Evolutionary conservation across 192 early-diverging fungal species (phyloP).

Genomic region (Backusella tuberculispora): DNA sequence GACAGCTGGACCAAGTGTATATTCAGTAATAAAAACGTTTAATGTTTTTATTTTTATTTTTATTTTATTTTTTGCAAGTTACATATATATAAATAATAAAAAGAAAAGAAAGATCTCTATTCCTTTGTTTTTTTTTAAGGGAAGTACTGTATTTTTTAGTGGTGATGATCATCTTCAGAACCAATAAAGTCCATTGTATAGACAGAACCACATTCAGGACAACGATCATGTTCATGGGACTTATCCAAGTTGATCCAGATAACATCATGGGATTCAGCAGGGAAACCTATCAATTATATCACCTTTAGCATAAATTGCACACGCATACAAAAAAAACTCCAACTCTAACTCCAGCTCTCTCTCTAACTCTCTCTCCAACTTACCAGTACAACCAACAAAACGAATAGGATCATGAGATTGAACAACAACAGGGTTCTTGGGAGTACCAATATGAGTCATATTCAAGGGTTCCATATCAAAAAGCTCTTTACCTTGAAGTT

Average conservation of each 20-base stretch:
- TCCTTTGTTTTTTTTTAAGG: background rate
- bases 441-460: conserved; percentile 76
- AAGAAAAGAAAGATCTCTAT: conserved; percentile 9
- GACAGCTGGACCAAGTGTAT: background rate
- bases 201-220: conserved; percentile 91
- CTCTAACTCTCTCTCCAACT: conserved; percentile 17
- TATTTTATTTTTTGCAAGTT: conserved; percentile 10
- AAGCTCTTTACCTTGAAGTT: conserved; percentile 85
- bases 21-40: too few species aligned
- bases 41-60: background rate
- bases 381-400: conserved; percentile 94
- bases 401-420: conserved; percentile 77
- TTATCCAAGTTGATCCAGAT: conserved; percentile 89
- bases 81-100: conserved; percentile 28
- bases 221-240: conserved; percentile 82
- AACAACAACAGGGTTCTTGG: conserved; percentile 86
- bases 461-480: conserved; percentile 86
- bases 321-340: conserved; percentile 16
- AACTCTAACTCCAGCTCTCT: background rate
- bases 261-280: conserved; percentile 90
- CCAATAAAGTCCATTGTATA: conserved; percentile 64
- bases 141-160: conserved; percentile 26
- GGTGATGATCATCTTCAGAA: conserved; percentile 41
- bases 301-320: background rate
- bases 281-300: conserved; percentile 67